Evolutionary conservation across 305 asterid species (phyloP), one percentile per base, ranked within the genome.

Genomic region (Fraxinus latifolia): DNA sequence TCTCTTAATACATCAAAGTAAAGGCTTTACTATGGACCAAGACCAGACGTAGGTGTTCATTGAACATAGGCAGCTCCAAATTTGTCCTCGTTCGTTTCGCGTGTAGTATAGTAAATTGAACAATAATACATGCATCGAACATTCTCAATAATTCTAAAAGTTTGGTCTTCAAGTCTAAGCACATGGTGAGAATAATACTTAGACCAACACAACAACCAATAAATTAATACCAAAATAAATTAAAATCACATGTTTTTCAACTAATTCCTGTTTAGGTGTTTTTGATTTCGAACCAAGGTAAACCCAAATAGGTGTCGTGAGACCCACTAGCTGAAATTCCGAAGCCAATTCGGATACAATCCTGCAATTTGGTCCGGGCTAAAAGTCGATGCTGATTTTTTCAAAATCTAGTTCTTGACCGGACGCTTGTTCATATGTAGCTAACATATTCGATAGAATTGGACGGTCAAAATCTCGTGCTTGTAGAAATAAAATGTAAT

Each of bases 11-110:
- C 67, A 17, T 55, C 25, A 55, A 55, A 5, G 25, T 55, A 6
- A 55, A 78, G 87, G 82, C 85, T 82, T 78, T 29, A 37, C 6
- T 47, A 19, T 47, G 34, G 86, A 84, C 84, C 79, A 39, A 31
- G 81, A 79, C 85, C 70, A 67, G 15, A 37, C 50, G 37, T 25
- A 7, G 25, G 79, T 25, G 81, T 89, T 87, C 92, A 84, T 84
- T 87, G 88, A 87, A 89, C 87, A 58, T 74, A 50, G 70, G 71
- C 80, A 21, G 29, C 81, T 75, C 81, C 81, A 75, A 62, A 11
- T 83, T 5, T 32, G 82, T 80, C 79, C 60, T 29, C 58, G 58
- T 47, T 47, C 58, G 3, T 3, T 44, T 47, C 58, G 15, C 58
- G 5, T 47, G 58, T 3, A 47, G 58, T 47, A 44, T 11, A 12